Base-by-base conservation (phyloP, 2,329 filamentous ascomycete species). In the Monilinia vaccinii-corymbosi region DNA sequence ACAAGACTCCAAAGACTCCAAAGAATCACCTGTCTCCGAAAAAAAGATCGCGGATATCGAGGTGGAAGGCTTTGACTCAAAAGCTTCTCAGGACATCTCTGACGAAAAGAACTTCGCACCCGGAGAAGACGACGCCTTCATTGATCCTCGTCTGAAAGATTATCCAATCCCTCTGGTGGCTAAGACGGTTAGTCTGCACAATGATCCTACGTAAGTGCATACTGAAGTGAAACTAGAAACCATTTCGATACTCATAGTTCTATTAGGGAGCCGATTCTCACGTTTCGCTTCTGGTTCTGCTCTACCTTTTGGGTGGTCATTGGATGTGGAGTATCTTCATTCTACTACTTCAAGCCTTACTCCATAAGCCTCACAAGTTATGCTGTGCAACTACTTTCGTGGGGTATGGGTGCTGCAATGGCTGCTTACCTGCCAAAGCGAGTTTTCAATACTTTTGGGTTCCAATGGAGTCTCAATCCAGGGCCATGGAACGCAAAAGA, bases 401-500 rank as follows among this genome's bases (percentile, higher is more conserved):
- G 70, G 70, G 69, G 70, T 8, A 71, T 71, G 69, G 70, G 70
- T 8, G 63, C 67, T 14, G 59, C 59, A 14, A 69, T 72, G 69
- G 65, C 66, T 11, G 64, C 61, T 23, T 66, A 62, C 31, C 64
- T 72, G 4, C 71, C 72, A 1, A 70, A 62, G 32, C 62, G 61
- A 48, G 57, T 58, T 4, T 65, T 65, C 25, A 65, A 56, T 18
- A 52, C 67, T 5, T 70, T 73, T 56, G 70, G 71, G 6, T 65
- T 62, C 21, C 65, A 67, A 13, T 73, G 70, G 62, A 72, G 63
- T 45, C 72, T 87, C 28, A 87, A 87, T 59, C 84, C 85, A 0
- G 83, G 84, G 0, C 83, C 84, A 1, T 88, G 88, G 72, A 87
- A 86, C 67, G 77, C 84, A 69, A 88, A 88, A 71, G 85, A 88